phyloP scores from a whole-genome alignment of 768 basidiomycete species.

The Coprinellus aureogranulatus region DNA sequence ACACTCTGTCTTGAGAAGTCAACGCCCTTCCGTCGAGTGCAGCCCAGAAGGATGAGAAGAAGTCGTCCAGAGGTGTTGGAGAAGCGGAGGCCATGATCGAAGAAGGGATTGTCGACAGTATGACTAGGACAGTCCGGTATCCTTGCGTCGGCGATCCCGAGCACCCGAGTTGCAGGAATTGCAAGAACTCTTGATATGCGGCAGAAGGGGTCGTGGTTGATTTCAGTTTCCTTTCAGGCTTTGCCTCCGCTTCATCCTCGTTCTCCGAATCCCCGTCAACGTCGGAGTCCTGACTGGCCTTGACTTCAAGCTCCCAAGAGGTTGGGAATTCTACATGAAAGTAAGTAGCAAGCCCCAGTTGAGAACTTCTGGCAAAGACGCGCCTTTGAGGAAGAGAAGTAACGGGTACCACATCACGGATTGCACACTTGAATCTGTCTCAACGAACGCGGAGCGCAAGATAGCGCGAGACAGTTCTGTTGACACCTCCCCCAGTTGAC shows the following conservation, averaged over 20 bases:
- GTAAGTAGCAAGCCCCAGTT: background rate
- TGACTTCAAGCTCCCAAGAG: slow-evolving; percentile 58
- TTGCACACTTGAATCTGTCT: slow-evolving; percentile 70
- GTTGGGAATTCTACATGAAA: slow-evolving; percentile 50
- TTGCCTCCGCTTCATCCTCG: slow-evolving; percentile 29
- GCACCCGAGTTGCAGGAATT: slow-evolving; percentile 77
- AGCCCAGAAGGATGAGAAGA: slow-evolving; percentile 82
- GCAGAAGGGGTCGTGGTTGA: slow-evolving; percentile 22
- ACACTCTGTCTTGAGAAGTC: slow-evolving; percentile 51
- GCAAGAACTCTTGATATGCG: slow-evolving; percentile 72
- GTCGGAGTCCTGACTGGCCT: slow-evolving; percentile 24
- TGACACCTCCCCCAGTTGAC: slow-evolving; percentile 37
- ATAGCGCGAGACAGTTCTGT: slow-evolving; percentile 53
- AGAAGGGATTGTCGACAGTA: slow-evolving; percentile 77
- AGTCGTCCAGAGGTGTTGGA: slow-evolving; percentile 35
- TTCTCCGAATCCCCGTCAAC: slow-evolving; percentile 31
- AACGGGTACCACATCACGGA: slow-evolving; percentile 67
- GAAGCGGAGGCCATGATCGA: slow-evolving; percentile 41
- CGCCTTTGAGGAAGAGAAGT: slow-evolving; percentile 71
- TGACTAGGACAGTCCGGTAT: slow-evolving; percentile 78
- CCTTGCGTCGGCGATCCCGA: slow-evolving; percentile 74
- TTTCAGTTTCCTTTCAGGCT: background rate
- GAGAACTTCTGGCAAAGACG: background rate
- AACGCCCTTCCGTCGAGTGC: slow-evolving; percentile 70
- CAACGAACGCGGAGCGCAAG: slow-evolving; percentile 66